Base-by-base conservation (phyloP, 495 filamentous ascomycete genomes). In the Aspergillus carlsbadensis region DNA sequence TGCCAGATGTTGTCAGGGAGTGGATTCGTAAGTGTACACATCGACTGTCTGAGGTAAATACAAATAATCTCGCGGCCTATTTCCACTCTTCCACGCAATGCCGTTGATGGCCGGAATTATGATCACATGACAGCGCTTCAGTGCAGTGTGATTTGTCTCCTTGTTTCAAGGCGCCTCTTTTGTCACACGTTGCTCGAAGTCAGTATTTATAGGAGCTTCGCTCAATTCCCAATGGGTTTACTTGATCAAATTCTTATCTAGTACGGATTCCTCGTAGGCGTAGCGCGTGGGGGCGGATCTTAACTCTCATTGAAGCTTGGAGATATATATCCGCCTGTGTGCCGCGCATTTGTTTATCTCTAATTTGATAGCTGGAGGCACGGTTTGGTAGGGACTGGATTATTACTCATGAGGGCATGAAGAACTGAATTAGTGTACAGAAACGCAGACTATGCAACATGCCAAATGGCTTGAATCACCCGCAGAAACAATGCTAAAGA, bases 41-140 rank as follows among this genome's bases (percentile, higher is more conserved):
- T 34, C 18, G 14, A 52, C 15, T 18, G 36, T 33, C 36, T 18
- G 35, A 6, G 13, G 21, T 21, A 40, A 36, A 24, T n/a, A n/a
- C 13, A 39, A 14, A 5, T 20, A 52, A 52, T 52, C 36, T 52
- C 36, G 49, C 37, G 49, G 49, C 49, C 49, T 52, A 52, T 52
- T 52, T 36, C 20, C n/a, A n/a, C n/a, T 31, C 26, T 52, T 24
- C 36, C 36, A 26, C 13, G n/a, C n/a, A 20, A 52, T 20, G 36
- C 36, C 26, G 43, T 11, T 33, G 43, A 15, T 11, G 11, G 18
- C 14, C 4, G 24, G 35, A 17, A 21, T 24, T 10, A 22, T 4
- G n/a, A 24, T 52, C 49, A 52, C 49, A 52, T 52, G 49, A 52
- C 37, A 34, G n/a, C 5, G 24, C 3, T 31, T 10, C 22, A 14